Evolutionary conservation across 495 filamentous ascomycete species (phyloP), one percentile per base, ranked within the genome.

Genomic region (Hypomontagnella submonticulosa): DNA sequence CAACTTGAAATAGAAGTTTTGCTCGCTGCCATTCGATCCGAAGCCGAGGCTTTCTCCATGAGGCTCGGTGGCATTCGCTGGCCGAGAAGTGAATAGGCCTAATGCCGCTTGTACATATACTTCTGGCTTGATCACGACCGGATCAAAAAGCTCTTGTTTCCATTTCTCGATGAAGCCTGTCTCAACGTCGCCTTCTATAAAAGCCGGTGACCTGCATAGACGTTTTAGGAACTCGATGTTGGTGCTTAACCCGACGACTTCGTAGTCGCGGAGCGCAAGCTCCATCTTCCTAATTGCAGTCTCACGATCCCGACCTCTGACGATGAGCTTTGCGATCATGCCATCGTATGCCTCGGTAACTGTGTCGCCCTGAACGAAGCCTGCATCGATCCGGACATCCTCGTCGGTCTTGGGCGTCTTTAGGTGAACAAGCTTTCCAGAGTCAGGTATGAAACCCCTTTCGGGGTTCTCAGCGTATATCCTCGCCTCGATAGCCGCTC

Each of bases 241-340:
- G 4, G 95, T 99, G 70, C 90, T 88, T 12, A 93, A 85, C 1
- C 95, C 95, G 1, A 92, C 96, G 7, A 99, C 85, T 76, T 99
- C 92, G 72, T 98, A 99, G 50, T 93, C 85, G 58, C 91, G 90
- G 20, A 98, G 76, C 1, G 94, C 94, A n/a, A 85, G 77, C 34
- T 87, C 85, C 27, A 98, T 80, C 70, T 92, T 97, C 61, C 90
- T 87, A 54, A 98, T 87, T 13, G 95, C 92, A 15, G 89, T 89
- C 73, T 90, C 85, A 27, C 95, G 85, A 54, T 88, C 87, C 40
- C 82, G 83, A 13, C 91, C 96, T 20, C 87, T 83, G n/a, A 97
- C 93, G 62, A 99, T 98, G 54, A 99, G 83, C 75, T 99, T 99
- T 40, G 96, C 90, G 62, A 99, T 97, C 95, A 99, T 98, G 4